A percentile compares a stretch with the other conserved stretches of the same genome.
Conservation (phyloP, 2,329 filamentous ascomycete species). For the Paraconiothyrium sp. region DNA sequence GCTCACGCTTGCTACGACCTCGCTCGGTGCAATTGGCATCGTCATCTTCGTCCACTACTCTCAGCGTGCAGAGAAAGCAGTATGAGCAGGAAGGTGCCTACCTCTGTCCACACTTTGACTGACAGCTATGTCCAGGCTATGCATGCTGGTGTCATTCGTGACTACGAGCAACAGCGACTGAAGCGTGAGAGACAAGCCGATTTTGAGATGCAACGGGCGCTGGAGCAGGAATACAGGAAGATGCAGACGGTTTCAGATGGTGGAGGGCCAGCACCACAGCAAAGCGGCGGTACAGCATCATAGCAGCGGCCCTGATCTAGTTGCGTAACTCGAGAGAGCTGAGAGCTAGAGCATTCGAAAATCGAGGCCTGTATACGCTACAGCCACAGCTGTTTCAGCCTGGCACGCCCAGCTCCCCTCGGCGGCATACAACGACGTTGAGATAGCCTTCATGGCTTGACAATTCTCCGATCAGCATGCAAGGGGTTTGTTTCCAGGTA, state of each 20-base stretch:
- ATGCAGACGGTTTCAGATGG: conserved; percentile 76
- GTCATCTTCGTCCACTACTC: conserved; percentile 89
- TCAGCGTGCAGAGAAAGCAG: conserved; percentile 83
- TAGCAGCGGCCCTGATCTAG: conserved; percentile 14
- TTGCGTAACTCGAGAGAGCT: not conserved
- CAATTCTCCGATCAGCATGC: conserved; percentile 12
- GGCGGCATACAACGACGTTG: conserved; percentile 15
- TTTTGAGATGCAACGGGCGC: conserved; percentile 86
- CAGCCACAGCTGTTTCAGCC: conserved; percentile 20
- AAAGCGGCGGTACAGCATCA: conserved; percentile 25
- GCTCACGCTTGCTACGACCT: conserved; percentile 80
- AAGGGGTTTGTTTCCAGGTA: not conserved
- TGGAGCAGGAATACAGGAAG: conserved; percentile 91
- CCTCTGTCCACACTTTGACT: conserved; percentile 14
- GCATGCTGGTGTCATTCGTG: conserved; percentile 92
- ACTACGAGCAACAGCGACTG: conserved; percentile 91
- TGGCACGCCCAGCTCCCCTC: conserved; percentile 15
- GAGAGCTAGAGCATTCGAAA: not conserved
- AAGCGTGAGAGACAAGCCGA: conserved; percentile 92
- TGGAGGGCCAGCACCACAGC: conserved; percentile 37
- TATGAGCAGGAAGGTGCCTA: conserved; percentile 56
- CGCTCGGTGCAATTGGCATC: conserved; percentile 77
- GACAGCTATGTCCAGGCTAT: conserved; percentile 71
- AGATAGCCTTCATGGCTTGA: conserved; percentile 20
- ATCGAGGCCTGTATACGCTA: not conserved